phyloP scores from a whole-genome alignment of 2,329 filamentous ascomycete species.

The Aspergillus sp. region DNA sequence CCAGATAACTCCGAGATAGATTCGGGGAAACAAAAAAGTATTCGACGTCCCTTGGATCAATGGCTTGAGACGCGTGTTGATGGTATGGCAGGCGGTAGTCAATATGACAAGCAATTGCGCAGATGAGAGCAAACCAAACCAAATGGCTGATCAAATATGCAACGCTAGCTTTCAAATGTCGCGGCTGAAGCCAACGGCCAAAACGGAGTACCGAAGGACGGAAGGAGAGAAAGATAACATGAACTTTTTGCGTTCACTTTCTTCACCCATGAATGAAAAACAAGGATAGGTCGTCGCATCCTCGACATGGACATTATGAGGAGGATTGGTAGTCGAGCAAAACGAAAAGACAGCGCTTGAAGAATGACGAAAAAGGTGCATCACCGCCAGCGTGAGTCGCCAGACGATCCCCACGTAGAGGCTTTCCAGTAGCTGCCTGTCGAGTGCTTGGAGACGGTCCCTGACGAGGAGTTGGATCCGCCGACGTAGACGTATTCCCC shows the following conservation, averaged over 20 bases:
- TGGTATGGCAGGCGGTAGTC: background rate
- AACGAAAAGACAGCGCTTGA: background rate
- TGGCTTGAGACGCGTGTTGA: background rate
- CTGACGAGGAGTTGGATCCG: slow-evolving; percentile 37
- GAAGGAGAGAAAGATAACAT: slow-evolving; percentile 12
- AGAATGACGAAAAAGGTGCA: background rate
- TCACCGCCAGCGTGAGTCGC: slow-evolving; percentile 34
- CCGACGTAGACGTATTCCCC: slow-evolving; percentile 84
- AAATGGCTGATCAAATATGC: background rate
- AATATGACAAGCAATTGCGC: background rate
- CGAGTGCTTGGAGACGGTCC: slow-evolving; percentile 43
- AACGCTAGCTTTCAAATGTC: background rate
- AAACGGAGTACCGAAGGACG: background rate
- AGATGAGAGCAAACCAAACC: background rate
- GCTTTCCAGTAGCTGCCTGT: slow-evolving; percentile 38
- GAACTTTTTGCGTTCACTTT: slow-evolving; percentile 15
- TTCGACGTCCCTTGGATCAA: background rate
- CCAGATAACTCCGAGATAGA: slow-evolving; percentile 9
- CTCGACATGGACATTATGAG: slow-evolving; percentile 25
- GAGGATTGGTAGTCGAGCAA: slow-evolving; percentile 20
- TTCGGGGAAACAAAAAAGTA: background rate
- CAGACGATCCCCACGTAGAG: slow-evolving; percentile 31
- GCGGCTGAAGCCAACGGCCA: background rate
- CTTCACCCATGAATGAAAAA: slow-evolving; percentile 14
- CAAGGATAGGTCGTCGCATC: slow-evolving; percentile 21